These are phyloP conservation scores for Echites panduratus DNA, from an alignment of 257 asterid species.

Conservation along the genomic window DNA sequence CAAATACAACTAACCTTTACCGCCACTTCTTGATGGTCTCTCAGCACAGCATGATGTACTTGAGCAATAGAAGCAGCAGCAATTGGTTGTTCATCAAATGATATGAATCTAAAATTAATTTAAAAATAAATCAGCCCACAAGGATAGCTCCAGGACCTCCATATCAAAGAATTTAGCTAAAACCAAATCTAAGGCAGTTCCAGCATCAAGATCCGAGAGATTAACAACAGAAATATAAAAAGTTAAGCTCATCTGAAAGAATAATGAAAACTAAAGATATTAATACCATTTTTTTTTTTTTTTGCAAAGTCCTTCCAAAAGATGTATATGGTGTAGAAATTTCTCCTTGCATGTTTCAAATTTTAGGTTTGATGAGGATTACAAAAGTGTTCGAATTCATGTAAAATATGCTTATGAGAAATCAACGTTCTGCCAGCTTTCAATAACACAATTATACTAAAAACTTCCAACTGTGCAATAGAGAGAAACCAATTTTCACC, in stretches of 20 bases:
- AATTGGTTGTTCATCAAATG: slow-evolving; percentile 78
- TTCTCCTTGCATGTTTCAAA: background rate
- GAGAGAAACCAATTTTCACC: background rate
- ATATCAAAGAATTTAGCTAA: slow-evolving; percentile 5
- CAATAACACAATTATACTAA: background rate
- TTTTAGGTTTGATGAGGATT: background rate
- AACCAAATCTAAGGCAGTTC: background rate
- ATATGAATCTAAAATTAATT: slow-evolving; percentile 53
- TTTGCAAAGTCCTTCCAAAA: background rate
- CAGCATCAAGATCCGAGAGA: background rate
- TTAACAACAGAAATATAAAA: background rate
- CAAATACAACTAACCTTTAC: slow-evolving; percentile 60
- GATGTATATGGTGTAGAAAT: background rate
- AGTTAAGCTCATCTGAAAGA: background rate
- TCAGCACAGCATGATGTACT: slow-evolving; percentile 82
- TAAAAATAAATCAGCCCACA: slow-evolving; percentile 18
- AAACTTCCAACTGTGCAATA: background rate
- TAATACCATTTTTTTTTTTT: background rate
- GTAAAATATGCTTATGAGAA: background rate
- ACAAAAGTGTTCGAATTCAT: background rate
- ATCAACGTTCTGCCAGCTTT: background rate
- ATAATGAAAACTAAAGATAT: background rate
- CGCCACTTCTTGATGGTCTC: slow-evolving; percentile 71
- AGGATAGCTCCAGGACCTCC: slow-evolving; percentile 11
- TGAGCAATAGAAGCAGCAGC: slow-evolving; percentile 99